Evolutionary conservation across 164 flowering plant species (phyloP).

Genomic region (Macadamia integrifolia): DNA sequence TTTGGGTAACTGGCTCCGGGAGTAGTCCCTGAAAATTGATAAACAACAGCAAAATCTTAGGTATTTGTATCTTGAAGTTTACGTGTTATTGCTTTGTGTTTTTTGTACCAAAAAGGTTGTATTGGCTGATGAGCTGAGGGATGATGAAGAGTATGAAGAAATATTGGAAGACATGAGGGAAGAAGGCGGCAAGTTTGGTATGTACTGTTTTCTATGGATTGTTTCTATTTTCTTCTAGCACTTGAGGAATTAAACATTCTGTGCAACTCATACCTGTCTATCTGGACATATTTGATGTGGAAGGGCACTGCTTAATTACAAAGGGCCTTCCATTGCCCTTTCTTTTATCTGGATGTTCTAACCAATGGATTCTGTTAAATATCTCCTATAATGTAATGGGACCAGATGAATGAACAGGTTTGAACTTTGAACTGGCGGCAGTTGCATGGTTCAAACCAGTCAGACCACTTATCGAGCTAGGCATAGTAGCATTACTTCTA

Average conservation of each 20-base stretch:
- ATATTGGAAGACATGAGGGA: slow-evolving; percentile 82
- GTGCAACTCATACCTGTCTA: not conserved
- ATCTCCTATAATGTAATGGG: not conserved
- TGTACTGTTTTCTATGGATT: not conserved
- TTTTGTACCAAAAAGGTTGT: slow-evolving; percentile 36
- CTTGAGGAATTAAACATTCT: too few species aligned
- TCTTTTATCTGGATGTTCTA: not conserved
- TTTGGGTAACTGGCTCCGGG: not conserved
- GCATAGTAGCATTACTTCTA: not conserved
- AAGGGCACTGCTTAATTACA: not conserved
- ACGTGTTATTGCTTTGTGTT: not conserved
- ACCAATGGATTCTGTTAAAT: not conserved
- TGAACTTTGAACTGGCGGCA: not conserved
- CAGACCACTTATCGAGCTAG: not conserved
- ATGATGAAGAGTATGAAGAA: slow-evolving; percentile 69
- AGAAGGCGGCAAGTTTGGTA: slow-evolving; percentile 83
- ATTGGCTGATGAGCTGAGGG: slow-evolving; percentile 48
- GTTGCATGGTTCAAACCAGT: not conserved
- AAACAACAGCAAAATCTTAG: not conserved
- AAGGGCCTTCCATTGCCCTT: not conserved
- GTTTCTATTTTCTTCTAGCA: too few species aligned
- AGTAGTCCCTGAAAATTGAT: not conserved
- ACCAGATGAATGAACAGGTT: not conserved
- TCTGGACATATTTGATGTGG: not conserved
- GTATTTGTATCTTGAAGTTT: not conserved